Evolutionary conservation across 345 rosid genomes (phyloP).

Genomic region (Erucastrum elatum): DNA sequence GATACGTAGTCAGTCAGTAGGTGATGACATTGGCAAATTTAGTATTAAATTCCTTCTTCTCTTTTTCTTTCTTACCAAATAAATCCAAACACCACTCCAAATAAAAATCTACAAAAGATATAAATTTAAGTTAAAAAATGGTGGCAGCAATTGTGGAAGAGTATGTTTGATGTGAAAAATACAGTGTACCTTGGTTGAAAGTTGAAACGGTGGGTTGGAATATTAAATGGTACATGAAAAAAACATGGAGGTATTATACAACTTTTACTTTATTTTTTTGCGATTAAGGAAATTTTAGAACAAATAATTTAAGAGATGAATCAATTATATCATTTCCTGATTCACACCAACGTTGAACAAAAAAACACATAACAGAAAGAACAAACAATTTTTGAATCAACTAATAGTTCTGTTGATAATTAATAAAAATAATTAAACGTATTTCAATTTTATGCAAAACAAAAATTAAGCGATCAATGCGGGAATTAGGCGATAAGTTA

Average conservation of each 20-base stretch:
- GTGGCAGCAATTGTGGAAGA: slow-evolving; percentile 1
- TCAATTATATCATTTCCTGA: neutral
- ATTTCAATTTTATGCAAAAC: no score
- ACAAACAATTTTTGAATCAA: neutral
- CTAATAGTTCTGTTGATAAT: neutral
- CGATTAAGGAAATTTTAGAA: neutral
- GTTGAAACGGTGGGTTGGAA: slow-evolving; percentile 15
- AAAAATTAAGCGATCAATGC: no score
- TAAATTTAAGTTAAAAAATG: neutral
- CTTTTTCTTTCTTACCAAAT: slow-evolving; percentile 7
- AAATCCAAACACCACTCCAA: slow-evolving; percentile 24
- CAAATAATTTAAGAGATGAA: neutral
- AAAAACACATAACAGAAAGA: neutral
- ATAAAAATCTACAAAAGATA: neutral
- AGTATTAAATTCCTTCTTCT: slow-evolving; percentile 7
- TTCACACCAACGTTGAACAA: neutral
- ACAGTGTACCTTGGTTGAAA: slow-evolving; percentile 12
- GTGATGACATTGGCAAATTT: slow-evolving; percentile 37
- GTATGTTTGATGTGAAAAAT: slow-evolving; percentile 18
- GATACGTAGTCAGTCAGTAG: slow-evolving; percentile 35
- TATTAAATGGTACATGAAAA: slow-evolving; percentile 4
- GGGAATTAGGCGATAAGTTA: no score
- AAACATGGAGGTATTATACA: neutral
- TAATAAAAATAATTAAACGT: no score
- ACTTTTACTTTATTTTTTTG: neutral